Evolutionary conservation across 225 moss, liverwort and hornwort genomes (phyloP).

Genomic region (Sphagnum tenellum): DNA sequence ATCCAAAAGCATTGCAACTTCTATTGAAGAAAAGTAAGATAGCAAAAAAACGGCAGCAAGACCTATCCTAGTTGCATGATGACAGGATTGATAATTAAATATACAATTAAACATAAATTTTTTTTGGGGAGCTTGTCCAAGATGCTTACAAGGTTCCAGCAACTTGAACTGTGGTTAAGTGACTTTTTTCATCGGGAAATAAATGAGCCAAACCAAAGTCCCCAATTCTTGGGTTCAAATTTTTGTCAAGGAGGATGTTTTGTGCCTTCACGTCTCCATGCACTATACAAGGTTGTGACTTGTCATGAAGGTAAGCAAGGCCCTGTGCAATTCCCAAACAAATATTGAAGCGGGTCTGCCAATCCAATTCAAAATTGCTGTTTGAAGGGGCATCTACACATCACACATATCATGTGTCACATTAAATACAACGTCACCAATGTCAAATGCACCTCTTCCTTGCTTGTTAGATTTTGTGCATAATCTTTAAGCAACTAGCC

Average conservation of each 20-base stretch:
- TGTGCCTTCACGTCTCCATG: conserved; percentile 20
- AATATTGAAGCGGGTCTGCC: conserved; percentile 13
- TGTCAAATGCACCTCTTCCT: too few relatives aligned
- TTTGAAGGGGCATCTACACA: not conserved
- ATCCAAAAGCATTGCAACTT: too few relatives aligned
- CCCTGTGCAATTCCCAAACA: conserved; percentile 19
- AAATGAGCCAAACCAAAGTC: conserved; percentile 18
- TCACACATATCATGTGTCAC: too few relatives aligned
- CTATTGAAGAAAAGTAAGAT: too few relatives aligned
- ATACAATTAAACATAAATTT: too few relatives aligned
- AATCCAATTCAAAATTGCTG: conserved; percentile 3
- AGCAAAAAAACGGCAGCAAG: too few relatives aligned
- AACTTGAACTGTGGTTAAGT: conserved; percentile 2
- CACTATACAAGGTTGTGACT: conserved; percentile 16
- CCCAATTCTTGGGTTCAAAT: conserved; percentile 15
- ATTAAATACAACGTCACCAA: too few relatives aligned
- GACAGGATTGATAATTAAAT: too few relatives aligned
- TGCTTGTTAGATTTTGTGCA: too few relatives aligned
- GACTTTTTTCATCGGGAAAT: not conserved
- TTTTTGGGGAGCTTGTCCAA: not conserved
- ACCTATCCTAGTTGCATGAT: too few relatives aligned
- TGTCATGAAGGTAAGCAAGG: conserved; percentile 19
- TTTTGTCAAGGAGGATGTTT: conserved; percentile 18
- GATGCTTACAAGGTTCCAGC: conserved; percentile 17
- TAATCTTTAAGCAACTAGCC: too few relatives aligned